Evolutionary conservation across 352 stramenopile genomes (phyloP), one percentile per base, ranked within the genome.

Genomic region (Lagenidium giganteum): DNA sequence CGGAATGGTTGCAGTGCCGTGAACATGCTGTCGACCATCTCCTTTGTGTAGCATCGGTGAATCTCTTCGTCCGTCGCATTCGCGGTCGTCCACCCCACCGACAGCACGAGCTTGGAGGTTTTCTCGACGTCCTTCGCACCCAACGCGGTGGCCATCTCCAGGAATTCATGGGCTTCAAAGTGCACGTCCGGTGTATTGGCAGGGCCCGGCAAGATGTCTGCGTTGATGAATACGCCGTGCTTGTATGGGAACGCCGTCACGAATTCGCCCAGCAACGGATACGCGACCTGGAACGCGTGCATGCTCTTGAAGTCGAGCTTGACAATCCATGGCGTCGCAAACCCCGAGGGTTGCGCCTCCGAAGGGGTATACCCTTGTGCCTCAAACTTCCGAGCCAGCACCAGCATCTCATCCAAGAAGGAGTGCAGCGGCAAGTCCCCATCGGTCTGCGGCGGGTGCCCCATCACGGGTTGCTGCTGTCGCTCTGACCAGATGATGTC

Each of bases 221-320:
- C 75, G 46, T 88, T 88, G 22, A 85, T 57, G 27, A 88, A 88
- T 13, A 88, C 45, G 14, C 70, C 50, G 18, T 59, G 64, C 1
- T 51, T 43, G 43, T 76, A 85, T 16, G 75, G 75, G 33, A 70
- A 88, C 13, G 46, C 33, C 0, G 40, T 28, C 21, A 79, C 56
- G 43, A 86, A 86, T 27, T 17, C 14, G 4, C 34, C 38, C 27
- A 86, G 24, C 7, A 60, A 3, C n/a, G 60, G 44, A 9, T 40
- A 54, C 2, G 70, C 64, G 18, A 46, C 52, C 12, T 57, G 37
- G 42, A 86, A 84, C 9, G 70, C 72, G 11, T 42, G 52, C 30
- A 61, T 61, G 49, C 67, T 84, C 52, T 88, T 88, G 47, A 86
- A 88, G 35, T 88, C 75, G 17, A 72, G 48, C 39, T 88, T 88